These are phyloP conservation scores for Diaporthe batatas DNA, from an alignment of 2,329 filamentous ascomycete genomes.

Conservation along the genomic window DNA sequence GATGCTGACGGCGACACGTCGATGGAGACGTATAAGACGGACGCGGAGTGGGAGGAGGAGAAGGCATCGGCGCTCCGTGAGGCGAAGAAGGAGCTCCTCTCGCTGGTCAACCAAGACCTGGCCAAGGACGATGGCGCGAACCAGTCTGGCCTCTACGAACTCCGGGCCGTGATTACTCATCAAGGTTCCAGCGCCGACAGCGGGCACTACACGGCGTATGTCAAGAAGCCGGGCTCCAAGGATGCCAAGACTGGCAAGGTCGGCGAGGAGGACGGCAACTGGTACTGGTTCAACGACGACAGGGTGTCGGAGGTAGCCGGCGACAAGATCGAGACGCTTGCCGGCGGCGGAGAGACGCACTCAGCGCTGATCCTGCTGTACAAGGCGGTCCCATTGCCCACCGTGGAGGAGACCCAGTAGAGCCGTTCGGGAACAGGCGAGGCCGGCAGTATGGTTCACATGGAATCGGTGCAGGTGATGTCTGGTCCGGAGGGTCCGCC, in stretches of 20 bases:
- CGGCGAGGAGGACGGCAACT: conserved; percentile 88
- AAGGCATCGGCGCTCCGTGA: conserved; percentile 78
- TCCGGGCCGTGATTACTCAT: conserved; percentile 94
- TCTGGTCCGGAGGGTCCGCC: background rate
- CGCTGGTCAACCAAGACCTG: conserved; percentile 81
- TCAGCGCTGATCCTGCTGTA: conserved; percentile 86
- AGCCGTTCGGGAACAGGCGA: background rate
- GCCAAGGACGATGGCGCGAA: conserved; percentile 86
- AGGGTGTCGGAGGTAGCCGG: conserved; percentile 92
- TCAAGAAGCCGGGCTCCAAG: conserved; percentile 86
- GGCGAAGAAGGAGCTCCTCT: conserved; percentile 89
- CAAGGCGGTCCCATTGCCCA: conserved; percentile 77
- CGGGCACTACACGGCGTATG: conserved; percentile 97
- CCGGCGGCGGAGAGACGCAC: conserved; percentile 90
- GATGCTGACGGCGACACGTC: conserved; percentile 76
- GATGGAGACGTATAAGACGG: conserved; percentile 91
- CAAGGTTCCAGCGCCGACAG: conserved; percentile 97
- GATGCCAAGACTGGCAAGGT: conserved; percentile 83
- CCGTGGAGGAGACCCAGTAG: conserved; percentile 61
- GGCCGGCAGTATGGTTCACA: background rate
- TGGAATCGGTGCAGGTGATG: too few relatives aligned
- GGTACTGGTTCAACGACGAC: conserved; percentile 99
- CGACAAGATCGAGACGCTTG: conserved; percentile 90
- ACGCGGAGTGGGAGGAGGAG: conserved; percentile 92
- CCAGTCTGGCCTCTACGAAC: conserved; percentile 94